Conservation (phyloP, 2,329 filamentous ascomycete species). For the Penicillium vulpinum region DNA sequence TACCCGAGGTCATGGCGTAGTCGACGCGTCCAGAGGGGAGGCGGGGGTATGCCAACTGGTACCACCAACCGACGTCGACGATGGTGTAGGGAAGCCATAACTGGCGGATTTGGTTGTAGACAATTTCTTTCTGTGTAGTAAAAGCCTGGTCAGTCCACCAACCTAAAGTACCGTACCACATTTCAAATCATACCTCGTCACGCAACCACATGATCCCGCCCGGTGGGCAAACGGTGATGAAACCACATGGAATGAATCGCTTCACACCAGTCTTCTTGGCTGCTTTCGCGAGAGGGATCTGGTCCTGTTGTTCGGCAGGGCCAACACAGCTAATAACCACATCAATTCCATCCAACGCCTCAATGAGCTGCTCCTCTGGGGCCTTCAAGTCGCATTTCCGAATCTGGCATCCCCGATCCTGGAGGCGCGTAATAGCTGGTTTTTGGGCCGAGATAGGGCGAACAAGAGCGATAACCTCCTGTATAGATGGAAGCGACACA, state of each 20-base stretch:
- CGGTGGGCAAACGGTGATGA: conserved; percentile 48
- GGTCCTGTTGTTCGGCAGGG: conserved; percentile 38
- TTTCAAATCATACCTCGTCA: conserved; percentile 38
- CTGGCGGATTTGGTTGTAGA: conserved; percentile 52
- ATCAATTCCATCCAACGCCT: conserved; percentile 46
- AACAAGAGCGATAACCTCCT: conserved; percentile 53
- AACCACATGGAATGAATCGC: conserved; percentile 56
- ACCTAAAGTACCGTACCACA: background rate
- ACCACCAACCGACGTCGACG: conserved; percentile 62
- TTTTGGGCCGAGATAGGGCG: conserved; percentile 52
- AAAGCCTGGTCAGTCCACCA: conserved; percentile 7
- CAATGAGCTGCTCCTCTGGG: conserved; percentile 44
- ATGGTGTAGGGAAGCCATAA: conserved; percentile 56
- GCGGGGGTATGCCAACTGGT: conserved; percentile 50
- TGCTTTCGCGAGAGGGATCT: conserved; percentile 51
- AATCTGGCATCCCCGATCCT: conserved; percentile 47
- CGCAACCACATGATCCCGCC: conserved; percentile 48
- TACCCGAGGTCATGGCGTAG: conserved; percentile 41
- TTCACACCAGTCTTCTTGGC: conserved; percentile 52
- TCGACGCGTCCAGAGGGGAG: conserved; percentile 51
- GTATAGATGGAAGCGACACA: background rate
- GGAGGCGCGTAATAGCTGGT: conserved; percentile 43
- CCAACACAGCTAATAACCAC: conserved; percentile 49
- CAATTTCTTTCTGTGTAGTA: conserved; percentile 49
- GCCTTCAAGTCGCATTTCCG: conserved; percentile 47